Evolutionary conservation across 75 land plant species (phyloP), one percentile per base, ranked within the genome.

Genomic region (Sequoia sempervirens): DNA sequence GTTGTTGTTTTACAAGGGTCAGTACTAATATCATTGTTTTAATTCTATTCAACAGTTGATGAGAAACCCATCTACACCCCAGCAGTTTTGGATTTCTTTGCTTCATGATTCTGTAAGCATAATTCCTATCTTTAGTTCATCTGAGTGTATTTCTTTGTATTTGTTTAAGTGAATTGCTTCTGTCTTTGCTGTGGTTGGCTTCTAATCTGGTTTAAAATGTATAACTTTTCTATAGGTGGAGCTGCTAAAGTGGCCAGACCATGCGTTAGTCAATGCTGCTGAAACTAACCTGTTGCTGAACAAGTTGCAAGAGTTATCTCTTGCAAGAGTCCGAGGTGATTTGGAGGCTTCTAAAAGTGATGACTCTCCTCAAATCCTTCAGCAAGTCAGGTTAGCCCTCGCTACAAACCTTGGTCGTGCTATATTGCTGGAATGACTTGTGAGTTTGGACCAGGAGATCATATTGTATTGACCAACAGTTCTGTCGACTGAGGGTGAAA

Each of bases 351-450:
- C 86, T 61, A 52, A 54, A 45, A 79, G 11, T 32, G 87, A 90
- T 68, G 84, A 91, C 58, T 87, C 89, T 12, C 81, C 89, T n/a
- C 86, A 89, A 79, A 88, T 92, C 23, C 61, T 96, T 58, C 90
- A 88, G 74, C 87, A 90, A 54, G 89, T 97, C 47, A 92, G 99
- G 82, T 88, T 94, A 52, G 99, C 98, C 34, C 90, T 97, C 53
- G 99, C 93, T 18, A 88, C 85, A 81, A 96, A 96, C 91, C 91
- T 97, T 32, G 98, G 96, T 15, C 92, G 99, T n/a, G 96, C 95
- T 38, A 88, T 94, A 72, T 86, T 97, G 18, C 92, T 92, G 85
- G 97, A 81, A 32, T 89, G 45, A 82, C 23, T 20, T 18, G 80
- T 38, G 0, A n/a, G 47, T 53, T 78, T 45, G 30, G 66, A 70